Evolutionary conservation across 495 filamentous ascomycete genomes (phyloP).

Genomic region (Pseudomonodictys pantanalensis): DNA sequence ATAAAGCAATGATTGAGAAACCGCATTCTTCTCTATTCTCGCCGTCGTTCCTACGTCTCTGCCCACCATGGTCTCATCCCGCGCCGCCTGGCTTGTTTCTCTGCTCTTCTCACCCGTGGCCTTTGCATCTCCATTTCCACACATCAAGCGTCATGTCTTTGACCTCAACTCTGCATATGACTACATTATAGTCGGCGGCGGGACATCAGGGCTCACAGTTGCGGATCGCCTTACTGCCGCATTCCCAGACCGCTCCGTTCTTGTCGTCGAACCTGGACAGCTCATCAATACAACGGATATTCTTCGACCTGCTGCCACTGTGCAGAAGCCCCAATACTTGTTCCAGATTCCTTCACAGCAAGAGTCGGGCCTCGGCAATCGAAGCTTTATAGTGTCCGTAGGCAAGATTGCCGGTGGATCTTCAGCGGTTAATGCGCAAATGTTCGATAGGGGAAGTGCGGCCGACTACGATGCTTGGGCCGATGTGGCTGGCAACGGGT

Average conservation of each 20-base stretch:
- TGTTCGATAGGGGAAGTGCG: constrained; percentile 42
- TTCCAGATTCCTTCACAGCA: constrained; percentile 48
- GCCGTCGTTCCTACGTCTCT: too few species aligned
- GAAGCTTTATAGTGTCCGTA: constrained; percentile 35
- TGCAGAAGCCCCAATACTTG: neutral
- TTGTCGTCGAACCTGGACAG: neutral
- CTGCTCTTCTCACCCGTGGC: too few species aligned
- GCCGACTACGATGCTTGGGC: constrained; percentile 52
- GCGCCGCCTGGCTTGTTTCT: too few species aligned
- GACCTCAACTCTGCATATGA: too few species aligned
- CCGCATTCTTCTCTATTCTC: too few species aligned
- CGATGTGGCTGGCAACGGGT: constrained; percentile 40
- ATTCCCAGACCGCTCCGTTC: constrained; percentile 5
- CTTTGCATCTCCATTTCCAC: too few species aligned
- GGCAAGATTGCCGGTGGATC: constrained; percentile 48
- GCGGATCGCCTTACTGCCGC: constrained; percentile 21
- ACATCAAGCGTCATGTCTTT: too few species aligned
- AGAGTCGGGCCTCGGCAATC: constrained; percentile 41
- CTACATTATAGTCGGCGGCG: constrained; percentile 28
- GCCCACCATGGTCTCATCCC: too few species aligned
- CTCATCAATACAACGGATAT: neutral
- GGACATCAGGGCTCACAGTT: constrained; percentile 25
- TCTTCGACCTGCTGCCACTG: neutral
- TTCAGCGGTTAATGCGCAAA: constrained; percentile 50
- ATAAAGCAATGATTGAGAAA: too few species aligned